Evolutionary conservation across 805 yeast genomes (phyloP).

Genomic region (Candida nemodendra): DNA sequence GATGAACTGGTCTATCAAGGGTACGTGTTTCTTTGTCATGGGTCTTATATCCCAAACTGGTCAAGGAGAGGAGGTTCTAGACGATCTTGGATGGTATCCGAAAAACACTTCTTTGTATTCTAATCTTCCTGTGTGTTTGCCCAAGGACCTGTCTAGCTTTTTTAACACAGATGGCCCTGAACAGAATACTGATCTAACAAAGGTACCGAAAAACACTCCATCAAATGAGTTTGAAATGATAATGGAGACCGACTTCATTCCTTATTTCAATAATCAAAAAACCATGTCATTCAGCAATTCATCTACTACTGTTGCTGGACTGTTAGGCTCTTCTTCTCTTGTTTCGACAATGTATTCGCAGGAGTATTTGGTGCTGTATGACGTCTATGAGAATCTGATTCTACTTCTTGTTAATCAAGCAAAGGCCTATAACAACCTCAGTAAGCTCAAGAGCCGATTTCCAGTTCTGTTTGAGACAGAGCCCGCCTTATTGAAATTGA

Average conservation of each 20-base stretch:
- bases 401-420: slow-evolving; percentile 27
- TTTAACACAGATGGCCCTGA: slow-evolving; percentile 14
- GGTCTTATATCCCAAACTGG: slow-evolving; percentile 71
- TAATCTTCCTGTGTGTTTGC: slow-evolving; percentile 34
- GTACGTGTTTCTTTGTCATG: slow-evolving; percentile 73
- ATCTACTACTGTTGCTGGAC: slow-evolving; percentile 13
- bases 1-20: slow-evolving; percentile 59
- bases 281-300: slow-evolving; percentile 5
- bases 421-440: slow-evolving; percentile 38
- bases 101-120: slow-evolving; percentile 42
- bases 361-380: slow-evolving; percentile 24
- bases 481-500: slow-evolving; percentile 53
- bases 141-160: slow-evolving; percentile 21
- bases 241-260: slow-evolving; percentile 31
- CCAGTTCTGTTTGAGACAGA: slow-evolving; percentile 53
- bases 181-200: slow-evolving; percentile 3
- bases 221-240: slow-evolving; percentile 19
- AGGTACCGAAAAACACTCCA: slow-evolving; percentile 12
- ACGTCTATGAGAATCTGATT: slow-evolving; percentile 30
- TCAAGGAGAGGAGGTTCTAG: slow-evolving; percentile 83
- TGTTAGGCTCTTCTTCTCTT: slow-evolving; percentile 16
- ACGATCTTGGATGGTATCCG: slow-evolving; percentile 74
- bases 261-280: slow-evolving; percentile 12
- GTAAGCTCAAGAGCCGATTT: slow-evolving; percentile 47
- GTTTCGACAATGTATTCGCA: slow-evolving; percentile 15